phyloP scores from a whole-genome alignment of 805 yeast genomes.

The Metschnikowia lachancei region DNA sequence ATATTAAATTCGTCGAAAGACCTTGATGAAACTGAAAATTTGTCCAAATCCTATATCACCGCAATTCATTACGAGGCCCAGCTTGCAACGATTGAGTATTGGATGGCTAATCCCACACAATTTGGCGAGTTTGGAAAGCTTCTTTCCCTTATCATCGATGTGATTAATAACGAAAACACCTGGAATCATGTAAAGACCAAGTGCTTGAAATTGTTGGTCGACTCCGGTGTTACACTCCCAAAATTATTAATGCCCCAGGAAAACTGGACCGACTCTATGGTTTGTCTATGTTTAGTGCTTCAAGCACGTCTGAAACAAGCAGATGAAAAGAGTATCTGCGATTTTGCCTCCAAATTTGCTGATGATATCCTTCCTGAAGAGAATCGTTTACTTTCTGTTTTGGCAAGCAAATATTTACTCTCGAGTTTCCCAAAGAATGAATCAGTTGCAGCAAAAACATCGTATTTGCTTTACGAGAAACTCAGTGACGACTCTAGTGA shows the following conservation, averaged over 20 bases:
- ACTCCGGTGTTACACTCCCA: background rate
- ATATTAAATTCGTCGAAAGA: constrained; percentile 18
- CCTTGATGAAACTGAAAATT: background rate
- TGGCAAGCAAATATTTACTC: constrained; percentile 3
- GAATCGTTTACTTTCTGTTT: constrained; percentile 4
- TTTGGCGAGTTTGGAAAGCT: background rate
- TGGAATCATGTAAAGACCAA: constrained; percentile 5
- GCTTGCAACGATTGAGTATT: constrained; percentile 6
- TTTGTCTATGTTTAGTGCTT: constrained; percentile 1
- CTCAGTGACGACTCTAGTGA: constrained; percentile 12
- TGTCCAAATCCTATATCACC: background rate
- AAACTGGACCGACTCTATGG: constrained; percentile 1
- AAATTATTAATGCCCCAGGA: background rate
- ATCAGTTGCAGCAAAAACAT: background rate
- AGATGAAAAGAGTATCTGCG: background rate
- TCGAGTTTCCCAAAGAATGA: background rate
- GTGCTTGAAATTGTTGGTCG: constrained; percentile 1
- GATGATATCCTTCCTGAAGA: constrained; percentile 6
- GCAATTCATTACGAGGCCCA: constrained; percentile 8
- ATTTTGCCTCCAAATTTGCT: constrained; percentile 1
- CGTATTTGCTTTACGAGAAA: constrained; percentile 1
- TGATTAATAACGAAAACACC: background rate
- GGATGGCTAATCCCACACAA: background rate
- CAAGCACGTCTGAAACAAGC: constrained; percentile 3
- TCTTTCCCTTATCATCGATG: background rate